A percentile compares a stretch with the other conserved stretches of the same genome.
Evolutionary conservation across 805 yeast genomes (phyloP).

Genomic region (Yueomyces sp.): DNA sequence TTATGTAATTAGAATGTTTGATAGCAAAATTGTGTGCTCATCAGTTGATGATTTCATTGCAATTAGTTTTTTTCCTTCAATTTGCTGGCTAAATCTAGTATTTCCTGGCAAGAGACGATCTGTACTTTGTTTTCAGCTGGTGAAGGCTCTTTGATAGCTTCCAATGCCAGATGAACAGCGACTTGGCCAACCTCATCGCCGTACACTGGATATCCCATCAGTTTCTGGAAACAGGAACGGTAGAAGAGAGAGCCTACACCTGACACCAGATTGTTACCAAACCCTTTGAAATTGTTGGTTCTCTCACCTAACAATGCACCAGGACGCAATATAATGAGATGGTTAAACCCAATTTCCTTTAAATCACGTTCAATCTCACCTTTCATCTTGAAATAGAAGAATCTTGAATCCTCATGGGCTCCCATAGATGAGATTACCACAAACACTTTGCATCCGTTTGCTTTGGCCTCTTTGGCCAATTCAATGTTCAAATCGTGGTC

Average conservation of each 20-base stretch:
- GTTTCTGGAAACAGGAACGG: slow-evolving; percentile 23
- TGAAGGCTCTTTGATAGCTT: slow-evolving; percentile 1
- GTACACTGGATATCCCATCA: slow-evolving; percentile 33
- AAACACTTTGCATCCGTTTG: slow-evolving; percentile 51
- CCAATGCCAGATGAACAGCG: slow-evolving; percentile 32
- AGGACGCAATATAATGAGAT: slow-evolving; percentile 65
- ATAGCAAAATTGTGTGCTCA: no score
- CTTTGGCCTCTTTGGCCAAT: slow-evolving; percentile 62
- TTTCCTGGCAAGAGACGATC: slow-evolving; percentile 21
- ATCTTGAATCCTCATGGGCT: slow-evolving; percentile 43
- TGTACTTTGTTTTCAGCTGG: slow-evolving; percentile 16
- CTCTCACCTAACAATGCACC: slow-evolving; percentile 62
- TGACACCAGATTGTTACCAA: slow-evolving; percentile 21
- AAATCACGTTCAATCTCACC: slow-evolving; percentile 67
- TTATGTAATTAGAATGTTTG: no score
- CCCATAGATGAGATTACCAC: slow-evolving; percentile 56
- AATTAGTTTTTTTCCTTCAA: not conserved
- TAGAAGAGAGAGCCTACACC: slow-evolving; percentile 24
- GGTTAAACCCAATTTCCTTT: slow-evolving; percentile 47
- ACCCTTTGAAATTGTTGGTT: slow-evolving; percentile 26
- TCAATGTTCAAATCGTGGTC: slow-evolving; percentile 63
- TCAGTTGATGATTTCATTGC: no score
- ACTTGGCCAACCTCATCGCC: slow-evolving; percentile 56
- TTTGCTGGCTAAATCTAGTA: slow-evolving; percentile 10
- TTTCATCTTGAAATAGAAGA: slow-evolving; percentile 54